Conservation (phyloP, 352 stramenopile genomes). For the Phytopythium helicoides region DNA sequence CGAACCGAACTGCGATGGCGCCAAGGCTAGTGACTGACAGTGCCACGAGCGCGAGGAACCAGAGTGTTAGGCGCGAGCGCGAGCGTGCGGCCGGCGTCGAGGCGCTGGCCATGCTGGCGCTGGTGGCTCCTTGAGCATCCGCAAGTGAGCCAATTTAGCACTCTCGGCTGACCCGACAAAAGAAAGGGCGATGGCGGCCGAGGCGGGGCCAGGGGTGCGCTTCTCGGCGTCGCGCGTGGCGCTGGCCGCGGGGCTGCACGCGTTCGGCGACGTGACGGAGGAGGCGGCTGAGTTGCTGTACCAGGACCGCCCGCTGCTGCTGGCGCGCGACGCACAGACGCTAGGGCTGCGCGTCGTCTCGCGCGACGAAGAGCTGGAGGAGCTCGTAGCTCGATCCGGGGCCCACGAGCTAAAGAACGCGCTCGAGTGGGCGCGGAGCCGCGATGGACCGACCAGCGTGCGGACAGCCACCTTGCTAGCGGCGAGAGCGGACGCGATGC, state of each 20-base stretch:
- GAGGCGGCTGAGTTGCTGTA: conserved; percentile 59
- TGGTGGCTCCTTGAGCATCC: too few relatives aligned
- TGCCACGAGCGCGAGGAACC: conserved; percentile 19
- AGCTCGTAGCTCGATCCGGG: conserved; percentile 52
- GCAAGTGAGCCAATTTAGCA: too few relatives aligned
- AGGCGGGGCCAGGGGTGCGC: too few relatives aligned
- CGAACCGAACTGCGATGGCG: conserved; percentile 12
- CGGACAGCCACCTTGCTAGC: conserved; percentile 32
- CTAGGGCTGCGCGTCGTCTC: conserved; percentile 48
- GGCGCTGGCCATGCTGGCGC: neutral
- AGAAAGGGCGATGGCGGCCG: too few relatives aligned
- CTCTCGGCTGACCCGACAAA: too few relatives aligned
- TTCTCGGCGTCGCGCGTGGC: conserved; percentile 75
- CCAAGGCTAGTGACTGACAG: conserved; percentile 14
- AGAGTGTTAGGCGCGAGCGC: neutral
- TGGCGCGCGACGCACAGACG: conserved; percentile 39
- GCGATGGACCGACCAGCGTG: conserved; percentile 20
- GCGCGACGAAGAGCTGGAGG: conserved; percentile 55
- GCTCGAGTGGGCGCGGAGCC: conserved; percentile 44
- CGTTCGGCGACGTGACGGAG: conserved; percentile 58
- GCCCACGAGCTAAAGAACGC: conserved; percentile 39
- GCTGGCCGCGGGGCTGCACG: conserved; percentile 63
- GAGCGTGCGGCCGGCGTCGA: neutral
- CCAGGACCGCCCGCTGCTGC: conserved; percentile 53
- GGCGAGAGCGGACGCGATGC: conserved; percentile 33